Base-by-base conservation (phyloP, 768 basidiomycete genomes). In the Amyloporia xantha region DNA sequence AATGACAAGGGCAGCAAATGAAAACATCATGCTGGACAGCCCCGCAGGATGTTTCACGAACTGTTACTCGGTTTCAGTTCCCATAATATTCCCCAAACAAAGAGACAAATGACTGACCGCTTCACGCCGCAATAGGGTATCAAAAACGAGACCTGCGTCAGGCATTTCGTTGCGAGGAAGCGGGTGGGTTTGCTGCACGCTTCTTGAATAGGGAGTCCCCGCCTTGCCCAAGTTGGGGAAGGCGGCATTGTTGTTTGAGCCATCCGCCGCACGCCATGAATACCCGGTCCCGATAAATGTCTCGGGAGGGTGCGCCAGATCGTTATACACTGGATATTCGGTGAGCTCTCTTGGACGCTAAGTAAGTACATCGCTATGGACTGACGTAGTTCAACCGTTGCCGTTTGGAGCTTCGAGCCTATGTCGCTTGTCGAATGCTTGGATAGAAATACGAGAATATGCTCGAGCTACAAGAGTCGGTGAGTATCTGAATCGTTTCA, bases 1-100 rank as follows among this genome's bases (percentile, higher is more conserved):
- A 43, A 91, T 88, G 35, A 91, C 86, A 11, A 91, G 74, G 1
- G 88, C 81, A 6, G 88, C 90, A 53, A 87, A 91, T 5, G 82
- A 71, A 60, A 91, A 91, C 82, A 91, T 84, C 60, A 87, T 57
- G 38, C 81, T 77, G 1, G 86, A 90, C 30, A 92, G 70, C 0
- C 90, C 90, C 4, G 77, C 82, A 4, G 91, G 90, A 59, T 92
- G 91, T 54, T 77, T 64, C 7, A 75, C 72, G 59, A 88, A 86
- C 87, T 91, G 49, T 2, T 47, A 48, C n/a, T 48, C 48, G 51
- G 44, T 50, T 30, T 55, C 21, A 12, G 38, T n/a, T 2, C 28
- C 2, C 28, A 38, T 41, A 36, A 40, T 4, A 27, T 35, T n/a
- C n/a, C 9, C 38, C 19, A 39, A 19, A 17, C 48, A 10, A 1